Base-by-base conservation (phyloP, 1,139 yeast species). In the Sugiyamaella paludigena region DNA sequence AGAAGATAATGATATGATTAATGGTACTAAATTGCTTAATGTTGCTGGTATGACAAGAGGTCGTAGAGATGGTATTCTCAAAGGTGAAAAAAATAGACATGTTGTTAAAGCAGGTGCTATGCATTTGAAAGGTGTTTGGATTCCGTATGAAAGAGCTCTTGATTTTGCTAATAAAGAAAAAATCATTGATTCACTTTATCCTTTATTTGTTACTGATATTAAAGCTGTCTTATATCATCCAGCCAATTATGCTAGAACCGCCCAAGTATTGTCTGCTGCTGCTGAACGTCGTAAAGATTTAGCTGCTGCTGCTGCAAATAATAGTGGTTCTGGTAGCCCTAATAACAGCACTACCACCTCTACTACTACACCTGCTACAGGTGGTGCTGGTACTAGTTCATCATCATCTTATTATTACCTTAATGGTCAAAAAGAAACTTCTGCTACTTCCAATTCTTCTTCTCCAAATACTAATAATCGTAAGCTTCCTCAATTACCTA, bases 81-180 rank as follows among this genome's bases (percentile, higher is more conserved):
- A 91, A 71, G 82, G 87, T 53, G 97, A 91, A 67, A 87, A 88
- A 65, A 80, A 82, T 36, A 76, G 98, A 43, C 94, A 88, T 66
- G 98, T 92, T 43, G 96, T 91, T 50, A 91, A 91, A 69, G 87
- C 91, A 58, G 98, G 98, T 9, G 87, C 96, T 15, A 91, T 91
- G 97, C 96, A 91, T 67, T 75, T 91, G 62, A 91, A 91, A 70
- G 98, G 98, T 47, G 98, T 91, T 42, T 91, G 98, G 98, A 89
- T 91, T 57, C 97, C 98, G 0, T 89, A 89, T 67, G 97, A 91
- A 58, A 76, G 97, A 47, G 98, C 97, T 1, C 73, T 87, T 45
- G 86, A 87, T 27, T 85, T 91, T 81, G 96, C 97, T 31, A 89
- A 87, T 69, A 76, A 87, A 59, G 97, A 91, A 69, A 84, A 87